Conservation (phyloP, 2,329 filamentous ascomycete genomes). For the Arthrobotrys entomopaga region DNA sequence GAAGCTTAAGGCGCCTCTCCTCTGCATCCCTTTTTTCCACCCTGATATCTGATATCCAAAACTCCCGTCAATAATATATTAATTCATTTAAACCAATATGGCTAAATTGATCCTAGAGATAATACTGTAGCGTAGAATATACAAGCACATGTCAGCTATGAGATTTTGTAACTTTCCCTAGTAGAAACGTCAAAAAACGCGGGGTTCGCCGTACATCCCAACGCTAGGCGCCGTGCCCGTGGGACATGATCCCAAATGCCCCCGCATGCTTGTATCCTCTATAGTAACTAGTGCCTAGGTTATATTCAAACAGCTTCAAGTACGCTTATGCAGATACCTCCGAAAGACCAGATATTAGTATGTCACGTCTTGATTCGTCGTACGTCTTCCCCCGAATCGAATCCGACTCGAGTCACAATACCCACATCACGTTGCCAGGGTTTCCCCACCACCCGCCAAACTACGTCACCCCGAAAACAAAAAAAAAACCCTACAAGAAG, state of each 20-base stretch:
- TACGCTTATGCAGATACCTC: too few relatives aligned
- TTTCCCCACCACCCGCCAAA: slow-evolving; percentile 6
- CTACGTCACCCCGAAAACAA: slow-evolving; percentile 21
- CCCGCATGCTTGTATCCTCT: too few relatives aligned
- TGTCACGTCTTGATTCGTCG: slow-evolving; percentile 12
- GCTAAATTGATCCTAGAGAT: too few relatives aligned
- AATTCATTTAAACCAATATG: background rate
- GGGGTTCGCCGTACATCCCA: slow-evolving; percentile 17
- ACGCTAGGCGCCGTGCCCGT: background rate
- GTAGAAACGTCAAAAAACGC: slow-evolving; percentile 4
- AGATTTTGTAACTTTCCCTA: too few relatives aligned
- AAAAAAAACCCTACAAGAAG: too few relatives aligned
- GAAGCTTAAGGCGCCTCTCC: background rate
- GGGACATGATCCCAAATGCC: background rate
- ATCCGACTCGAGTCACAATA: slow-evolving; percentile 27
- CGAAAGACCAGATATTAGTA: background rate
- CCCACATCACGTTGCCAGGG: slow-evolving; percentile 47
- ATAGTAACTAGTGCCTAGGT: too few relatives aligned
- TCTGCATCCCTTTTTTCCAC: background rate
- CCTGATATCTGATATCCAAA: background rate
- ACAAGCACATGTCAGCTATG: too few relatives aligned
- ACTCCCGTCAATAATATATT: background rate
- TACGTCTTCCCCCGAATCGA: too few relatives aligned
- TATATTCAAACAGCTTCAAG: too few relatives aligned
- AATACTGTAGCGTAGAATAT: too few relatives aligned